Percentiles rank a stretch among this genome's conserved stretches.
Evolutionary conservation across 2,329 filamentous ascomycete genomes (phyloP).

Genomic region (Fusarium oxysporum): DNA sequence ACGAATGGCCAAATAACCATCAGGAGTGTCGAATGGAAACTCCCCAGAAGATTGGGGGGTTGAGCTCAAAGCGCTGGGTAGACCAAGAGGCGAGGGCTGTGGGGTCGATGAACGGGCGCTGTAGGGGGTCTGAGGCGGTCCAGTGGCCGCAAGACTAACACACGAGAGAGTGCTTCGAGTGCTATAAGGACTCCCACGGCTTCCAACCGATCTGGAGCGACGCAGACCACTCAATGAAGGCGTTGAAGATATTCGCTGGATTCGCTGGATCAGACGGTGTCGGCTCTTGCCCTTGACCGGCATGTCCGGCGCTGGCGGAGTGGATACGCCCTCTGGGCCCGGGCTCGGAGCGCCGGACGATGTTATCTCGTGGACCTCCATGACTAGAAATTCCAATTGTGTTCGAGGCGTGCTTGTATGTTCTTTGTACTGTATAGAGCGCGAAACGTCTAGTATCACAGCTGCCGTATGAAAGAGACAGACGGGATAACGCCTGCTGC

Average conservation of each 20-base stretch:
- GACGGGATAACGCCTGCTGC: not conserved
- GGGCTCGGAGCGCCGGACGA: constrained; percentile 45
- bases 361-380: constrained; percentile 43
- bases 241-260: constrained; percentile 86
- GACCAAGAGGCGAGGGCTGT: constrained; percentile 55
- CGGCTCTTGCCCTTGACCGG: constrained; percentile 72
- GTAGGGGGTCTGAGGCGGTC: constrained; percentile 45
- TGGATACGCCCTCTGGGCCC: constrained; percentile 41
- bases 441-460: not conserved
- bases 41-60: constrained; percentile 56
- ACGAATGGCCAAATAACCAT: constrained; percentile 63
- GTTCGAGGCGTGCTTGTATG: not conserved
- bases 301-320: constrained; percentile 44
- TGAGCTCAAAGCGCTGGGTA: constrained; percentile 52
- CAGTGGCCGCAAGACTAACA: constrained; percentile 61
- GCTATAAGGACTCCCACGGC: constrained; percentile 76
- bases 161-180: constrained; percentile 64
- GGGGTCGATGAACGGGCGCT: constrained; percentile 49
- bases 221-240: constrained; percentile 75
- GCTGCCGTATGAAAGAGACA: not conserved
- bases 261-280: constrained; percentile 75
- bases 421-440: not conserved
- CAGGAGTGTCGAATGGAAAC: constrained; percentile 57
- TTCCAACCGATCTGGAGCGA: constrained; percentile 74
- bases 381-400: constrained; percentile 16